Evolutionary conservation across 371 early-diverging fungal genomes (phyloP).

Genomic region (Mucor sp.): DNA sequence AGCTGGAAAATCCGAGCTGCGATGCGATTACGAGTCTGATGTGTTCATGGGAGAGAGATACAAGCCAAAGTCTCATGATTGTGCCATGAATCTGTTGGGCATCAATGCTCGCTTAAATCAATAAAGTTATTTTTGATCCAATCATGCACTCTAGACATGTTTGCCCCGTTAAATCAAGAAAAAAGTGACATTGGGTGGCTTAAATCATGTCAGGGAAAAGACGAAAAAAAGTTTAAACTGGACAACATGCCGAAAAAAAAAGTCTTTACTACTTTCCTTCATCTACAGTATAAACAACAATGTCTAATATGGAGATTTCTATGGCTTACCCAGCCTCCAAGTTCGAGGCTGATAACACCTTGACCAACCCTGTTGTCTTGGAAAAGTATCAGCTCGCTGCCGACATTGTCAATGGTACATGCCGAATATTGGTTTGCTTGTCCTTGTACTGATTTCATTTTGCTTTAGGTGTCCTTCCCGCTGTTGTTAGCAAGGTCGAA

Average conservation of each 20-base stretch:
- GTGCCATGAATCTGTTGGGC: slow-evolving; percentile 8
- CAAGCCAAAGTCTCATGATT: slow-evolving; percentile 6
- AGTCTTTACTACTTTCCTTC: neutral
- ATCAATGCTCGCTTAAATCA: neutral
- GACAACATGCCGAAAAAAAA: slow-evolving; percentile 7
- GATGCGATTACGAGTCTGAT: slow-evolving; percentile 47
- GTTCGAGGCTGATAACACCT: slow-evolving; percentile 68
- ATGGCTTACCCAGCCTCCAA: slow-evolving; percentile 48
- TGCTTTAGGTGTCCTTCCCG: slow-evolving; percentile 36
- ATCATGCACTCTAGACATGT: neutral
- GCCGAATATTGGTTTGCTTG: neutral
- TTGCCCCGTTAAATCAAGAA: neutral
- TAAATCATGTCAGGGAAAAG: neutral
- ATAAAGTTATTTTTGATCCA: neutral
- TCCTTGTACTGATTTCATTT: neutral
- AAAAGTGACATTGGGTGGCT: slow-evolving; percentile 1
- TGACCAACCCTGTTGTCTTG: slow-evolving; percentile 63
- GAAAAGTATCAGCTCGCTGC: slow-evolving; percentile 85
- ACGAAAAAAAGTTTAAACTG: neutral
- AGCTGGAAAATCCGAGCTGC: slow-evolving; percentile 53
- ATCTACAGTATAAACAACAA: slow-evolving; percentile 3
- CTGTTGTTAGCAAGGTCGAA: slow-evolving; percentile 58
- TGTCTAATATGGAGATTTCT: slow-evolving; percentile 40
- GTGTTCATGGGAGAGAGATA: slow-evolving; percentile 7
- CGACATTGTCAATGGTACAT: slow-evolving; percentile 75